phyloP scores from a whole-genome alignment of 768 basidiomycete genomes.

The Rhodotorula kratochvilovae region DNA sequence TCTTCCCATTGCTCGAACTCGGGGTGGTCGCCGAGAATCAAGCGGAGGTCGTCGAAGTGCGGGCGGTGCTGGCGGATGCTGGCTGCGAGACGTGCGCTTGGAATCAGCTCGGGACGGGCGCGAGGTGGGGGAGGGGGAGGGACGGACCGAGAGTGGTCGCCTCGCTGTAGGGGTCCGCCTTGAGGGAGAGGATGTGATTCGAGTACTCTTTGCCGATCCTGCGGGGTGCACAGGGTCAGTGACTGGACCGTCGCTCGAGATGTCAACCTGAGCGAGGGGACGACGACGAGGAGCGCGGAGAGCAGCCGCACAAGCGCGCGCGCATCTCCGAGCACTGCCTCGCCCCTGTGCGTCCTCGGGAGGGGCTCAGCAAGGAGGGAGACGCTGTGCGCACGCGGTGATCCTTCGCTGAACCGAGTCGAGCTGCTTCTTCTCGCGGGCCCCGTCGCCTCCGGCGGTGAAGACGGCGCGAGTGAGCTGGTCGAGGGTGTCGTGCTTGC shows the following conservation, averaged over 20 bases:
- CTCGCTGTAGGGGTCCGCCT: neutral
- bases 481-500: neutral
- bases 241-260: neutral
- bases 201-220: slow-evolving; percentile 15
- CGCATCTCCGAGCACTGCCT: neutral
- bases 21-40: slow-evolving; percentile 4
- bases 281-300: no score
- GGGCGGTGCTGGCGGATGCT: neutral
- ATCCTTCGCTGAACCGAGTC: neutral
- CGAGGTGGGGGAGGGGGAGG: no score
- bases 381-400: no score
- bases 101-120: no score
- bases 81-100: neutral
- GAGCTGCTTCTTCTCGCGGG: slow-evolving; percentile 9
- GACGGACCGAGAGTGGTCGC: slow-evolving; percentile 1
- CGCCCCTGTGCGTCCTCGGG: no score
- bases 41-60: neutral
- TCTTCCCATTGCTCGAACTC: slow-evolving; percentile 8
- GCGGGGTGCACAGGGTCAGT: slow-evolving; percentile 1
- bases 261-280: neutral
- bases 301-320: no score
- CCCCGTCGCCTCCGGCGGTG: neutral
- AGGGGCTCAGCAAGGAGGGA: neutral
- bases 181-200: neutral
- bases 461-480: neutral